Base-by-base conservation (phyloP, 2,329 filamentous ascomycete genomes). In the Epicoccum sorghinum region DNA sequence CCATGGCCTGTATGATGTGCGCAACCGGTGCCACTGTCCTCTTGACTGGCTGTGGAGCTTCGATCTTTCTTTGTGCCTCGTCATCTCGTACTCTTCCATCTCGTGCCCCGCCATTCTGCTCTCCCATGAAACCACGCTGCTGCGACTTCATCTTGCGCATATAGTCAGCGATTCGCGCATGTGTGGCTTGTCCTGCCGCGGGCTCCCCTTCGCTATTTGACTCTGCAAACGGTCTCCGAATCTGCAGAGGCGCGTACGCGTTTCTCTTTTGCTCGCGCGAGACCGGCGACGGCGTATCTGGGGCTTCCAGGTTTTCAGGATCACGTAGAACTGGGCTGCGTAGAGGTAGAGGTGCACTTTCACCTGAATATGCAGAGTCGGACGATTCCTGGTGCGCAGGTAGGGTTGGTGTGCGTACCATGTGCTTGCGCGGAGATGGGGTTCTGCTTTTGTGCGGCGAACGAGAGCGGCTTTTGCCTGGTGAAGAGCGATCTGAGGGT, bases 211-310 rank as follows among this genome's bases (percentile, higher is more conserved):
- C 32, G 6, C 32, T 13, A 7, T 42, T 32, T 13, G 7, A 10
- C 2, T 24, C 36, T 7, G 30, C 37, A 14, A 14, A 38, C 12
- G 41, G 42, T 5, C 30, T 22, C 1, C 37, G 41, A 5, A 55
- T n/a, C 23, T 49, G 53, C 36, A 65, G 53, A 3, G 61, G 61
- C 10, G 47, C 42, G 32, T 67, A 62, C 2, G 61, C 56, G 4
- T 55, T 45, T 6, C 42, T 46, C 22, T 59, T 56, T 29, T 67
- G 64, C n/a, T 52, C 56, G 23, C 30, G 53, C 9, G 61, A 51
- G 39, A 66, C 57, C 7, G 64, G 64, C 0, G 65, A 63, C 1
- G 65, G 65, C 22, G 65, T 68, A 8, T 64, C 60, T 8, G 64
- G 65, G 3, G 52, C 51, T 2, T 59, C 57, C 12, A 12, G 43